Base-by-base conservation (phyloP, 805 yeast genomes). In the Candida gorgasii region DNA sequence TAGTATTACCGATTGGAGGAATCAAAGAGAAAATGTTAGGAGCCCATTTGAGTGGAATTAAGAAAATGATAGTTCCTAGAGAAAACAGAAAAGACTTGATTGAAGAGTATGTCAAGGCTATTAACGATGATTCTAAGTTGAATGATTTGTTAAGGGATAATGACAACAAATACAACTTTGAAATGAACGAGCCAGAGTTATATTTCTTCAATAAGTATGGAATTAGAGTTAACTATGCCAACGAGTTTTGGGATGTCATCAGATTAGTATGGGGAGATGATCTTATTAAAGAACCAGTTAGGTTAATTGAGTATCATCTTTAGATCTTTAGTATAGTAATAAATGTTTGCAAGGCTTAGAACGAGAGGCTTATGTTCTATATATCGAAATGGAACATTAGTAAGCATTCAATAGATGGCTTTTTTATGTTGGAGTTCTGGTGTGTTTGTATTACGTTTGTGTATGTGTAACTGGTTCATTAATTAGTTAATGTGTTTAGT, bases 1-100 rank as follows among this genome's bases (percentile, higher is more conserved):
- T 82, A 50, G 84, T 87, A 0, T 67, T 87, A 34, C 90, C 90
- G 6, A 86, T 87, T 50, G 95, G 95, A 4, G 95, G 95, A 0
- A 72, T 86, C 19, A 76, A 82, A 41, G 95, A 86, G 61, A 86
- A 86, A 61, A 64, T 86, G 29, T 68, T 84, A 15, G 93, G 93
- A 2, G 93, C 93, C 0, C 89, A 86, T 53, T 69, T 86, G 49
- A 80, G 84, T 28, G 67, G 66, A 1, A 67, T 70, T 41, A 70
- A 66, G 31, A 73, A 73, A 43, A 84, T 89, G 27, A 62, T 89
- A 31, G 67, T 86, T 8, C 97, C 97, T 2, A 65, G 83, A 45
- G 74, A 79, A 41, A 86, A 87, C 62, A 67, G 87, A 46, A 72
- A 76, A 39, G 92, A 84, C 52, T 76, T 89, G 12, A 77, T 81